Percentiles rank a stretch among this genome's conserved stretches.
These are phyloP conservation scores for Anthracocystis walkeri DNA, from an alignment of 1,284 basidiomycete species.

Conservation along the genomic window DNA sequence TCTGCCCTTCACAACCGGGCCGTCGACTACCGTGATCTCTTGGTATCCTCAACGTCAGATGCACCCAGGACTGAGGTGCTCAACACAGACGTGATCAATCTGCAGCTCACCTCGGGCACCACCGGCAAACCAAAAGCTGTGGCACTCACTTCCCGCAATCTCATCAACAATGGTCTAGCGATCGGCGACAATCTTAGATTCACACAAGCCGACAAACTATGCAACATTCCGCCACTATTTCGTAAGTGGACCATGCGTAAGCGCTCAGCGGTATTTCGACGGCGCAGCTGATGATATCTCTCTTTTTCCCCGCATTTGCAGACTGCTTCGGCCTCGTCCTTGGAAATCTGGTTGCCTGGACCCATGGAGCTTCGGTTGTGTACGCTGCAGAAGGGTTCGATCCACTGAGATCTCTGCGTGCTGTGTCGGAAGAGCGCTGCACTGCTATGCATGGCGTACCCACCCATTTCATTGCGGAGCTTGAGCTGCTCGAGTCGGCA, in stretches of 20 bases:
- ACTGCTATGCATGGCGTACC: conserved; percentile 86
- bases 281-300: not conserved
- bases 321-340: conserved; percentile 86
- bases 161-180: conserved; percentile 81
- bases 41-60: conserved; percentile 71
- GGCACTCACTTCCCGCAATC: conserved; percentile 73
- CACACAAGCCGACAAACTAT: conserved; percentile 42
- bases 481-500: conserved; percentile 76
- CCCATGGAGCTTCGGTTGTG: conserved; percentile 79
- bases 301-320: not conserved
- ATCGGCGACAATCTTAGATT: conserved; percentile 78
- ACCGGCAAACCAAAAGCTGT: conserved; percentile 59
- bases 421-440: conserved; percentile 77
- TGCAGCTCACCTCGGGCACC: conserved; percentile 71
- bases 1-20: conserved; percentile 29
- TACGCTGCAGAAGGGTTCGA: conserved; percentile 79
- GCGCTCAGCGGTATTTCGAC: not conserved
- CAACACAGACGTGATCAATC: conserved; percentile 80
- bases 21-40: conserved; percentile 57
- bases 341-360: conserved; percentile 84
- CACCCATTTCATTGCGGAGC: conserved; percentile 77
- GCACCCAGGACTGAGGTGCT: conserved; percentile 73
- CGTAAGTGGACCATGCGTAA: conserved; percentile 25
- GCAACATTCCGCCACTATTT: conserved; percentile 60
- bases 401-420: conserved; percentile 77